These are phyloP conservation scores for Colletotrichum brevisporum DNA, from an alignment of 2,329 filamentous ascomycete species.

Conservation along the genomic window DNA sequence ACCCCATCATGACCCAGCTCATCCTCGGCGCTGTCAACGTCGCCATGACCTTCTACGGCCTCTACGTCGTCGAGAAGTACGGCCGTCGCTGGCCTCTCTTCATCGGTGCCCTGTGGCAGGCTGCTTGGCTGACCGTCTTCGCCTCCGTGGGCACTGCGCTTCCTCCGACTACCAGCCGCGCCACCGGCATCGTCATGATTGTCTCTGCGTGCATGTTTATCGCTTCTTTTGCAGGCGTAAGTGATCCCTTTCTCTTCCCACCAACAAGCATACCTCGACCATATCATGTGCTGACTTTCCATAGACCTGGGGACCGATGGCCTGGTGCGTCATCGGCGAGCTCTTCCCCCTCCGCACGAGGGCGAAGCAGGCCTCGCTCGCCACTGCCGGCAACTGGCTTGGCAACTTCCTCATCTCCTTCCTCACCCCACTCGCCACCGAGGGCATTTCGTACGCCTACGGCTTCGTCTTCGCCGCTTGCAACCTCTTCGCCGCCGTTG, in stretches of 20 bases:
- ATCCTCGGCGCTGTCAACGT: conserved; percentile 80
- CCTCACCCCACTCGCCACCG: conserved; percentile 76
- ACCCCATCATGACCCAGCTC: conserved; percentile 77
- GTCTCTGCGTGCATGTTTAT: conserved; percentile 83
- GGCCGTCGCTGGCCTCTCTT: conserved; percentile 79
- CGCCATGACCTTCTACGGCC: conserved; percentile 74
- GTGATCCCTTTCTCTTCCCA: background rate
- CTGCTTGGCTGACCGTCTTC: conserved; percentile 75
- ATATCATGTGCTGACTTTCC: background rate
- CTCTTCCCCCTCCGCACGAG: conserved; percentile 72
- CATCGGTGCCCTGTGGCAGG: conserved; percentile 77
- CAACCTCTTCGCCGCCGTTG: conserved; percentile 68
- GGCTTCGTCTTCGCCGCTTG: conserved; percentile 77
- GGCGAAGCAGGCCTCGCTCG: conserved; percentile 67
- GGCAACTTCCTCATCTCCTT: conserved; percentile 78
- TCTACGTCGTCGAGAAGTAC: conserved; percentile 78
- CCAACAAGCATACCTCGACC: too few relatives aligned
- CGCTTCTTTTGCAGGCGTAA: conserved; percentile 72
- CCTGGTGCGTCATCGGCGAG: conserved; percentile 78
- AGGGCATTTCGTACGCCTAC: conserved; percentile 72
- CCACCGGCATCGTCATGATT: conserved; percentile 77
- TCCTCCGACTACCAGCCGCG: conserved; percentile 57
- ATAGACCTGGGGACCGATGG: conserved; percentile 77
- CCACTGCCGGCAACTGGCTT: conserved; percentile 69
- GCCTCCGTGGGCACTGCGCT: conserved; percentile 67